Base-by-base conservation (phyloP, 139 green algal species). In the Chlamydomonas eustigma region DNA sequence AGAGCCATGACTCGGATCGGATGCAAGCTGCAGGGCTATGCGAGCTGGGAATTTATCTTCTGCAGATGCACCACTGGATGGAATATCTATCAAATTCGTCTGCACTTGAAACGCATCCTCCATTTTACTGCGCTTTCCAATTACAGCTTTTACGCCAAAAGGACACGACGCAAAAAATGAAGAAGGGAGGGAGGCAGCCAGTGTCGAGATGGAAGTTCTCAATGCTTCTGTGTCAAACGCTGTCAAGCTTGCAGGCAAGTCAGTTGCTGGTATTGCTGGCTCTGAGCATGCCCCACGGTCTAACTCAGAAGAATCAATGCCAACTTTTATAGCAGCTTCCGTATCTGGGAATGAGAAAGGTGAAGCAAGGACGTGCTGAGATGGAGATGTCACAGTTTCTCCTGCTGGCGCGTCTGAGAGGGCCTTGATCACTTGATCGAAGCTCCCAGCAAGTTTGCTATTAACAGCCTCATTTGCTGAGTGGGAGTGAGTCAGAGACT, bases 101-200 rank as follows among this genome's bases (percentile, higher is more conserved):
- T 83, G 85, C 36, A 89, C 82, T 0, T 76, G 74, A 50, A 88
- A 88, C 12, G 83, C 83, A 51, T 93, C 89, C 82, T 93, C 89
- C 89, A 93, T 93, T 37, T 87, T 89, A n/a, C 80, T 73, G 0
- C 89, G 82, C 71, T 89, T 89, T 1, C 89, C 89, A 51, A 81
- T 89, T 0, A 90, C 88, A 1, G 89, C 88, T 67, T 91, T 90
- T 52, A 85, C 82, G 37, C 87, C 88, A 64, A 85, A 81, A 3
- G 85, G 44, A 58, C 44, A 58, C 44, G 44, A 12, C 18, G 44
- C 18, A 18, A 58, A 18, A 58, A 18, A 58, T 18, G 18, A 28
- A 58, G 12, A 28, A 28, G 44, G 44, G 18, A 58, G 44, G 18
- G 44, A 58, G 12, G 44, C 44, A 58, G 44, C 44, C 44, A 58